Base-by-base conservation (phyloP, 306 rosid genomes). In the Vicia faba region DNA sequence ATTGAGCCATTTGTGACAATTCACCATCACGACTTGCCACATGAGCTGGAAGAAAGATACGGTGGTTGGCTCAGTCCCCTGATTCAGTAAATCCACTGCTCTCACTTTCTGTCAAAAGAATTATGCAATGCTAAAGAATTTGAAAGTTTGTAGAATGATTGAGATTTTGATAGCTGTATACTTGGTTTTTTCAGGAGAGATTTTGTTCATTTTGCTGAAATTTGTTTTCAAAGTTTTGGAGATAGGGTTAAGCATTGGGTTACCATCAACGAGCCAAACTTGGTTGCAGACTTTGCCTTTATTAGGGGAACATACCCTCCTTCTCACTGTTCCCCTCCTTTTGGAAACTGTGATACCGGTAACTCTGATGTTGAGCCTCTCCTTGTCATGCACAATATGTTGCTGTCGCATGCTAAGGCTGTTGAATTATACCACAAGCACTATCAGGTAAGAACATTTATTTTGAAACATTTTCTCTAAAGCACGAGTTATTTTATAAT, bases 281-380 rank as follows among this genome's bases (percentile, higher is more conserved):
- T 82, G 41, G 15, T 54, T 31, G 28, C 73, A 28, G 62, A 74
- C 14, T 39, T 64, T 65, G 85, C 50, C 19, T 85, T 53, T 69
- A 26, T 55, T 1, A 53, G 11, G 29, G 89, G 89, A 68, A 16
- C 0, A 35, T 79, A 48, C 44, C 74, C 96, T 2, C 90, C 96
- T 0, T 81, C 49, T 44, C 88, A 41, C 10, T 89, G 96, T 64
- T 84, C 92, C 0, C 73, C 55, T 0, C 90, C 96, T 2, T 89
- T 84, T 63, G 96, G 96, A 70, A 84, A 81, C n/a, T 89, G 96
- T 43, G 41, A 72, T 7, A 6, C 5, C 5, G 96, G 92, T 29
- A 71, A 86, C 66, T 83, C 96, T 1, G 83, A 83, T 45, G 38
- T 45, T 33, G 93, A 89, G 86, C 91, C 91, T 68, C 91, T 86